phyloP scores from a whole-genome alignment of 176 grass and related monocot genomes.

The Bromus sterilis region DNA sequence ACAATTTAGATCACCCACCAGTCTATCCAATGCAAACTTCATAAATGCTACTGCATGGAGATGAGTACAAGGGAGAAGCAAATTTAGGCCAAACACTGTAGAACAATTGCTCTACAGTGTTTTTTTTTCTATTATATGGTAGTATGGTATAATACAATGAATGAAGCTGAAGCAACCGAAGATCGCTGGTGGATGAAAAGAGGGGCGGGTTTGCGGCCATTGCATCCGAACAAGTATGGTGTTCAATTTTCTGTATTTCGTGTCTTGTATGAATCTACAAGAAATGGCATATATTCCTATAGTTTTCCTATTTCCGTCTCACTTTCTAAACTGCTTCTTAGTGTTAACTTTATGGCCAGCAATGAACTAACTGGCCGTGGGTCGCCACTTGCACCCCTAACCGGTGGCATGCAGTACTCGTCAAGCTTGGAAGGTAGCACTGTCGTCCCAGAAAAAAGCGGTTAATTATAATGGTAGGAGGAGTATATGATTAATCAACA shows the following conservation, averaged over 20 bases:
- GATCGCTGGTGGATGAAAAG: not conserved
- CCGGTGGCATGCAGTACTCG: not conserved
- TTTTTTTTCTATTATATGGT: no score
- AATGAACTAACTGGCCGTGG: not conserved
- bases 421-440: not conserved
- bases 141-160: no score
- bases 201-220: not conserved
- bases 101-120: no score
- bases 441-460: constrained; percentile 25
- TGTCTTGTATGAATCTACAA: no score
- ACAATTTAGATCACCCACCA: not conserved
- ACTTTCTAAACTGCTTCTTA: no score
- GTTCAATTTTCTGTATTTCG: no score
- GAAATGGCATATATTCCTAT: no score
- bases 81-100: no score
- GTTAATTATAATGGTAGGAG: constrained; percentile 21
- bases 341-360: not conserved
- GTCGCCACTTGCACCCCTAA: not conserved
- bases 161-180: not conserved
- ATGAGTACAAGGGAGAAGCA: not conserved
- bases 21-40: not conserved
- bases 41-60: not conserved
- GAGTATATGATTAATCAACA: constrained; percentile 16
- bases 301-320: no score
- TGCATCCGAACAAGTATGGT: no score